These are phyloP conservation scores for Trametes hirsuta DNA, from an alignment of 1,284 basidiomycete species.

Conservation along the genomic window DNA sequence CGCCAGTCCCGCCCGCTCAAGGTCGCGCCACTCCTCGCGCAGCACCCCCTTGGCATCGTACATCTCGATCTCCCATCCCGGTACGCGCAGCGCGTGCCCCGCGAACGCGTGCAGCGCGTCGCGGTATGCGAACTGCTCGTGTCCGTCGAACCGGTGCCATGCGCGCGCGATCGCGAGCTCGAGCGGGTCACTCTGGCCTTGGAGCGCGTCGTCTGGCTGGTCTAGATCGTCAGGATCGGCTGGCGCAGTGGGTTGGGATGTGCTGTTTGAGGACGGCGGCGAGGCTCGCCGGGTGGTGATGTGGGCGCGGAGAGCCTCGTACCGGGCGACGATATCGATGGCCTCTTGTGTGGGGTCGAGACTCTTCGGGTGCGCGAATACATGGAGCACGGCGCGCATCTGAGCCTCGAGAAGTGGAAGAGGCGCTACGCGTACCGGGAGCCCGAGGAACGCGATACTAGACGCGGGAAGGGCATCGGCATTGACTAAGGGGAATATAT, in stretches of 20 bases:
- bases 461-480: conserved; percentile 50
- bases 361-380: conserved; percentile 51
- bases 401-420: conserved; percentile 73
- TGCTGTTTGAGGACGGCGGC: background rate
- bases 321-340: conserved; percentile 49
- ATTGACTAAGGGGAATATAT: conserved; percentile 49
- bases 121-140: conserved; percentile 71
- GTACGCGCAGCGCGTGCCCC: conserved; percentile 41
- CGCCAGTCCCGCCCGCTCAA: conserved; percentile 59
- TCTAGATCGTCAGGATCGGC: conserved; percentile 28
- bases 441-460: conserved; percentile 66
- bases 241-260: background rate
- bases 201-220: background rate
- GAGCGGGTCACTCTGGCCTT: conserved; percentile 9
- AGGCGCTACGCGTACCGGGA: conserved; percentile 58
- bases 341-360: conserved; percentile 54
- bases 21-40: conserved; percentile 57
- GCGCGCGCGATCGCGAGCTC: conserved; percentile 46
- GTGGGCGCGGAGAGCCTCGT: conserved; percentile 41
- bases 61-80: conserved; percentile 60
- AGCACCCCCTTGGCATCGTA: conserved; percentile 55
- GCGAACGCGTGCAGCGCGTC: conserved; percentile 57
- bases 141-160: conserved; percentile 56
- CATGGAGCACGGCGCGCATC: conserved; percentile 56
- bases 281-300: background rate